Evolutionary conservation across 2,329 filamentous ascomycete genomes (phyloP).

Genomic region (Chaetomiaceae sp.): DNA sequence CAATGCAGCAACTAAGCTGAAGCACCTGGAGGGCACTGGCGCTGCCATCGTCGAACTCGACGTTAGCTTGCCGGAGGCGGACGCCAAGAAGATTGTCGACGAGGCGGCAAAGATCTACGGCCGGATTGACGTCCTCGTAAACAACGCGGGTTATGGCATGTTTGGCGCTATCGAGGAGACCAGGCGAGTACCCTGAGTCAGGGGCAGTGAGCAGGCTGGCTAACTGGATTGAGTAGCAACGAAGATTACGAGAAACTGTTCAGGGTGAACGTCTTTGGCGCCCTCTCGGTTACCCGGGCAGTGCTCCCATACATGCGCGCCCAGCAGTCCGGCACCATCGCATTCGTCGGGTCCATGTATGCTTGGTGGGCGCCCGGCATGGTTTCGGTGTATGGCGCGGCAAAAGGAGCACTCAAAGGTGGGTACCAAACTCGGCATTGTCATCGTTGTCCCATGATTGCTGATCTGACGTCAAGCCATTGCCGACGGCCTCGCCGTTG

Average conservation of each 20-base stretch:
- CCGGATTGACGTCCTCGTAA: slow-evolving; percentile 24
- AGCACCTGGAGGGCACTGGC: background rate
- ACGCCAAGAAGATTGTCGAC: slow-evolving; percentile 12
- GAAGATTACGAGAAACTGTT: slow-evolving; percentile 15
- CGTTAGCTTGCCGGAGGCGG: slow-evolving; percentile 12
- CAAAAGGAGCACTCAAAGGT: slow-evolving; percentile 8
- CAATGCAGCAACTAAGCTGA: slow-evolving; percentile 8
- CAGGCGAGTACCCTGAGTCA: slow-evolving; percentile 13
- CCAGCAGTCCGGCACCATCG: slow-evolving; percentile 17
- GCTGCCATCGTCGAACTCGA: slow-evolving; percentile 19
- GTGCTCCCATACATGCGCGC: slow-evolving; percentile 24
- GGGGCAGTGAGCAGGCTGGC: background rate
- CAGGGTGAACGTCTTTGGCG: slow-evolving; percentile 23
- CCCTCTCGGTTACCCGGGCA: slow-evolving; percentile 22
- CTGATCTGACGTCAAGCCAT: slow-evolving; percentile 11
- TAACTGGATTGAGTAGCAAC: background rate
- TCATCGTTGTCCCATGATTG: background rate
- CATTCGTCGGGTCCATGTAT: slow-evolving; percentile 25
- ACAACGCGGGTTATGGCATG: slow-evolving; percentile 22
- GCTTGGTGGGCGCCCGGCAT: slow-evolving; percentile 7
- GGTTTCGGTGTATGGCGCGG: slow-evolving; percentile 6
- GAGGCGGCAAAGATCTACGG: slow-evolving; percentile 18
- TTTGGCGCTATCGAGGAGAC: slow-evolving; percentile 16
- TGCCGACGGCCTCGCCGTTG: slow-evolving; percentile 15
- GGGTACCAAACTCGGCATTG: background rate